These are phyloP conservation scores for Bathelium albidoporum DNA, from an alignment of 495 filamentous ascomycete species.

Conservation along the genomic window DNA sequence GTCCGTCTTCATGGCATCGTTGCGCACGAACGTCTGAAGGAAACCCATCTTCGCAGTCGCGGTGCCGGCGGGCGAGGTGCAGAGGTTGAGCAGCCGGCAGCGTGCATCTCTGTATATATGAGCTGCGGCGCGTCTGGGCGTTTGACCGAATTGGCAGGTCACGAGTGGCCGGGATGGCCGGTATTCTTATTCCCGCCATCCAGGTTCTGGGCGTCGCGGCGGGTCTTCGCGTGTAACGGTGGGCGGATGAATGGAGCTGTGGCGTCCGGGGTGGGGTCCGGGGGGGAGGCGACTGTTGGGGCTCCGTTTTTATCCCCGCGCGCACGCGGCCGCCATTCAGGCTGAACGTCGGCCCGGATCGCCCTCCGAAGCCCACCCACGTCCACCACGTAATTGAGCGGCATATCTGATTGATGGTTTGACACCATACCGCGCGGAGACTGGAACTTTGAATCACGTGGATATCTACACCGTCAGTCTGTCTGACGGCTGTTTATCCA, in stretches of 20 bases:
- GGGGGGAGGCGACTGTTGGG: neutral
- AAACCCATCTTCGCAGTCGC: neutral
- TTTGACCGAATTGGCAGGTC: neutral
- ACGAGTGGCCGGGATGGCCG: neutral
- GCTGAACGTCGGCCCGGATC: neutral
- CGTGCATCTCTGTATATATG: neutral
- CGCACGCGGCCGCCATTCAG: neutral
- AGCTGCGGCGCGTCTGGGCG: neutral
- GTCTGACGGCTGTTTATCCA: too few species aligned
- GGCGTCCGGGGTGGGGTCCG: too few species aligned
- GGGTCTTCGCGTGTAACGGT: neutral
- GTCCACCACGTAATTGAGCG: too few species aligned
- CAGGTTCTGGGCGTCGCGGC: neutral
- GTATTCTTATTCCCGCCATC: neutral
- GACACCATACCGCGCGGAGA: too few species aligned
- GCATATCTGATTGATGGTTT: too few species aligned
- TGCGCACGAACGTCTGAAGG: constrained; percentile 57
- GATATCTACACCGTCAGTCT: too few species aligned
- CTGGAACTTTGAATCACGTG: too few species aligned
- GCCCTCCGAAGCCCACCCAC: too few species aligned
- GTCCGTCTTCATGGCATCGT: constrained; percentile 67
- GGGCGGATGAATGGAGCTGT: neutral
- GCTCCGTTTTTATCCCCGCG: neutral
- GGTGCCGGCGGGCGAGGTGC: neutral
- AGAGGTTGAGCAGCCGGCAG: neutral